Base-by-base conservation (phyloP, 2,329 filamentous ascomycete genomes). In the Xylariaceae sp. region DNA sequence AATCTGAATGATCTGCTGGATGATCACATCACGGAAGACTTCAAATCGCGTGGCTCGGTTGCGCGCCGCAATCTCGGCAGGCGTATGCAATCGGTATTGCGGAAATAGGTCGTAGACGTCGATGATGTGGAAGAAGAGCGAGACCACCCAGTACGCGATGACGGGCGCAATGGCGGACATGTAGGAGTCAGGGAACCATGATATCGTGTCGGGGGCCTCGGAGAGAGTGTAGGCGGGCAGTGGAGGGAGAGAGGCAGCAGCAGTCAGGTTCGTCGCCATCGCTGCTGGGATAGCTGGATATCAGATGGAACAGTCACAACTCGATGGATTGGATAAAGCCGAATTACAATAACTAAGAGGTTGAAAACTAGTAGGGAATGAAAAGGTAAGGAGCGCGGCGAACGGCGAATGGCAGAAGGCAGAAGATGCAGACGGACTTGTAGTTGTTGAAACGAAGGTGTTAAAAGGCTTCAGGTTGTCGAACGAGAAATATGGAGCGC, bases 1-100 rank as follows among this genome's bases (percentile, higher is more conserved):
- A 23, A 90, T 88, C 78, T 99, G 94, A 53, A 99, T 89, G 62
- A 93, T 73, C 73, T 99, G 94, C 76, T 99, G 93, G 60, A 97
- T 72, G 57, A 97, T 77, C 66, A 97, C 93, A 78, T 97, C 93
- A 73, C 90, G 87, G 64, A 93, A 85, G 2, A 96, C 92, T 70
- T 97, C 88, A 76, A 84, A 90, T 63, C 91, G 85, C 51, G 89
- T 84, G 56, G 91, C 93, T 70, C 90, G 90, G 75, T 97, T 97
- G 68, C 92, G 85, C 74, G 90, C 90, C 42, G 87, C 73, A 64
- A 97, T 88, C 75, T 97, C 93, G 55, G 91, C 92, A 11, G 94
- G 94, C 0, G 94, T 97, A 76, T 99, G 94, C 48, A 99, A 81
- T 64, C 94, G 88, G 76, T 97, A 97, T 69, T 95, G 85, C 15